Conservation (phyloP, 768 basidiomycete species). For the Mycena epipterygia region DNA sequence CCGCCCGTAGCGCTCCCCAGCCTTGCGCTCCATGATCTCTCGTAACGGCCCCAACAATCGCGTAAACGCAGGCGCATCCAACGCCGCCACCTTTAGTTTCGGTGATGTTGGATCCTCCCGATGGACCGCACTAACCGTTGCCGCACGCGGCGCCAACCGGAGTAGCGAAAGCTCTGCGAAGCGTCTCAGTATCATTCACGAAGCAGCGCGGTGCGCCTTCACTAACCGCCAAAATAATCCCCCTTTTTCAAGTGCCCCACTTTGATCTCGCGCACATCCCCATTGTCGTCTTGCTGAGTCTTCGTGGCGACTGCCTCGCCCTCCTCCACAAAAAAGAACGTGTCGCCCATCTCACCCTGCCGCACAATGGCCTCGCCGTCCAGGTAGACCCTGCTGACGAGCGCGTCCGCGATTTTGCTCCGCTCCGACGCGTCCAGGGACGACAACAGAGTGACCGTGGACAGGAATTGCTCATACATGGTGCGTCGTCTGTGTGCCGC, state of each 20-base stretch:
- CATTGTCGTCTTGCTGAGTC: constrained; percentile 69
- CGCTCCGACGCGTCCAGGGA: constrained; percentile 90
- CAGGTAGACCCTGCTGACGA: constrained; percentile 84
- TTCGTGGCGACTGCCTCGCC: constrained; percentile 93
- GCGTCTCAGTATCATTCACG: constrained; percentile 16
- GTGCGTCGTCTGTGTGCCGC: constrained; percentile 90
- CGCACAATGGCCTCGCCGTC: constrained; percentile 91
- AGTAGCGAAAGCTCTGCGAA: constrained; percentile 89
- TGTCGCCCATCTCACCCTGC: constrained; percentile 96
- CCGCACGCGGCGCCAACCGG: constrained; percentile 90
- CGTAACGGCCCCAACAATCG: constrained; percentile 92
- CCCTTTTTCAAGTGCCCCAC: constrained; percentile 89
- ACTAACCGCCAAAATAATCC: constrained; percentile 97
- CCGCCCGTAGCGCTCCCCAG: constrained; percentile 79
- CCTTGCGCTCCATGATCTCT: constrained; percentile 93
- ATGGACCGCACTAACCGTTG: constrained; percentile 90
- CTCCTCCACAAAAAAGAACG: constrained; percentile 98
- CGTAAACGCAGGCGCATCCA: constrained; percentile 95
- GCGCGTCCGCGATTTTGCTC: constrained; percentile 97
- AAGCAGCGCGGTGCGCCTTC: background rate
- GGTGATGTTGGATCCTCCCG: constrained; percentile 61
- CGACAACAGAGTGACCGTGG: constrained; percentile 89
- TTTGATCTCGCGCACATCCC: constrained; percentile 70
- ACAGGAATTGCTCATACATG: constrained; percentile 97
- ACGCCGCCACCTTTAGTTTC: constrained; percentile 92